phyloP scores from a whole-genome alignment of 192 early-diverging fungal species.

The Podila minutissima region DNA sequence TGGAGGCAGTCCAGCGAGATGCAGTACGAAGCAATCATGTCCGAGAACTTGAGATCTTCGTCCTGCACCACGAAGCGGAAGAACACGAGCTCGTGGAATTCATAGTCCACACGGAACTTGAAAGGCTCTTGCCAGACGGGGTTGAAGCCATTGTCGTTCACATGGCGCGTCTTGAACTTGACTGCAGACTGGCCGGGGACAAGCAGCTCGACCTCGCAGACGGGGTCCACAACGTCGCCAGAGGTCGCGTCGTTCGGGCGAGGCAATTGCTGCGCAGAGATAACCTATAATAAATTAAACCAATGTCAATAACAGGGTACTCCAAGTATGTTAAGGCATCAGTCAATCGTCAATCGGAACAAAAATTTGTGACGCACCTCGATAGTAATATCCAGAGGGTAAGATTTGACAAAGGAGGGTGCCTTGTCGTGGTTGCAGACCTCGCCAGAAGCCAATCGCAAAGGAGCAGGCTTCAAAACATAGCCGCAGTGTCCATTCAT shows the following conservation, averaged over 20 bases:
- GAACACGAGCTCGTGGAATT: conserved; percentile 51
- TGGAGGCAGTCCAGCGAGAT: conserved; percentile 54
- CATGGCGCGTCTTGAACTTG: conserved; percentile 62
- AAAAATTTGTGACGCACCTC: conserved; percentile 22
- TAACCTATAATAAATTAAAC: conserved; percentile 48
- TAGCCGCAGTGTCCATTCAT: conserved; percentile 81
- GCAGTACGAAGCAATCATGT: conserved; percentile 56
- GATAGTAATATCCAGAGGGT: conserved; percentile 40
- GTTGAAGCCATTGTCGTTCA: conserved; percentile 67
- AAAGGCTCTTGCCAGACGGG: conserved; percentile 52
- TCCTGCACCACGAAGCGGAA: conserved; percentile 55
- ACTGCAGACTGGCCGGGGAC: conserved; percentile 50
- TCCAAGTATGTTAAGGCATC: not conserved
- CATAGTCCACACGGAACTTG: conserved; percentile 52
- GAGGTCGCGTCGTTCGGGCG: conserved; percentile 64
- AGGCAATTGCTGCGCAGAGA: conserved; percentile 77
- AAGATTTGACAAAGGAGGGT: conserved; percentile 28
- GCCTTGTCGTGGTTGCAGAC: conserved; percentile 30
- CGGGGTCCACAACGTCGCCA: conserved; percentile 65
- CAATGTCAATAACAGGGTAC: not conserved
- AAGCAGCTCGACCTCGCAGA: conserved; percentile 67
- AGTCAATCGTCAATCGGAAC: too few species aligned
- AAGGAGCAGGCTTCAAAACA: conserved; percentile 75
- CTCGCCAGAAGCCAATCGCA: conserved; percentile 42
- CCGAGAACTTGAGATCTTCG: conserved; percentile 52